Evolutionary conservation across 2,329 filamentous ascomycete species (phyloP), one percentile per base, ranked within the genome.

Genomic region (Pseudovirgaria hyperparasitica): DNA sequence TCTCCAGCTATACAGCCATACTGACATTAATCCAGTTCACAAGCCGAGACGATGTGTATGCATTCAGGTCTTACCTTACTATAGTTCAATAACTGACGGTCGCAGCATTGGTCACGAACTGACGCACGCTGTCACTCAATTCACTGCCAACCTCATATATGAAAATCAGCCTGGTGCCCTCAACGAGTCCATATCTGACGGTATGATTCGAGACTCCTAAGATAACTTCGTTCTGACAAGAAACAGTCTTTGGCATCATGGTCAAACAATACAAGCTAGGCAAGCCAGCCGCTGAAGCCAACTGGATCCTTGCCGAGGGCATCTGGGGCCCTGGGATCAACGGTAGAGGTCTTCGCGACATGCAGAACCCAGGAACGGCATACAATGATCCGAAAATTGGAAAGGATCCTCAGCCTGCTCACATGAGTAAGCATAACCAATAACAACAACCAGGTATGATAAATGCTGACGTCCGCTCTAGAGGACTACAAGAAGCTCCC

Each of bases 81-180:
- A n/a, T n/a, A n/a, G n/a, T n/a, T n/a, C n/a, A n/a, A n/a, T n/a
- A n/a, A n/a, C n/a, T n/a, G n/a, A n/a, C n/a, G n/a, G n/a, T n/a
- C n/a, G n/a, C n/a, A 65, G 72, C 28, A 69, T 72, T 30, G 67
- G 63, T 3, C 67, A 71, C 35, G 68, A 72, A 37, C 48, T 71
- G 12, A 70, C 65, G 19, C 68, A 72, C 38, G 67, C 63, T 16
- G 54, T 72, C 12, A 66, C 60, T 1, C 58, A 69, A 36, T 51
- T 65, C 40, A 64, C 61, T 3, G 58, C 57, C 8, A 57, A 59
- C 2, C 56, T 72, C 6, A 48, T 60, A 26, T 72, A 72, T 39
- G 37, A 45, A n/a, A 58, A 54, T 19, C 62, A 72, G 41, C 48
- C 61, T 9, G 68, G 68, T 11, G 67, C 67, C 9, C 50, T 72